Base-by-base conservation (phyloP, 2,329 filamentous ascomycete species). In the Tolypocladium ovalisporum region DNA sequence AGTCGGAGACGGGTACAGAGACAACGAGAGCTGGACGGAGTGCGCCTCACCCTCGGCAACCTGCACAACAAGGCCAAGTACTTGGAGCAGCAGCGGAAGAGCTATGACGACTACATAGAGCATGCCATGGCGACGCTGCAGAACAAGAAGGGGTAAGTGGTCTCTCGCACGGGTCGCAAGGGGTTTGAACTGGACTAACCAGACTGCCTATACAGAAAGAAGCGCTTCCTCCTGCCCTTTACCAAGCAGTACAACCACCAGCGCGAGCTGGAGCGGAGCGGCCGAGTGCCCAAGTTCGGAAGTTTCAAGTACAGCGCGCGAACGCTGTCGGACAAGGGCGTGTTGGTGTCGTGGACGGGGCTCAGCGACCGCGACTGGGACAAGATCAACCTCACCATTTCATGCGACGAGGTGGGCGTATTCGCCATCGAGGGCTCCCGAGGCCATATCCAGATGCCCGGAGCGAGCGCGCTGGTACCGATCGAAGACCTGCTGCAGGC, bases 231-330 rank as follows among this genome's bases (percentile, higher is more conserved):
- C 57, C 82, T 99, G 71, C 94, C 94, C 17, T 99, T 99, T 71
- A 97, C 93, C 29, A 96, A 96, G 68, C 94, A 99, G 73, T 99
- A 96, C 83, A 96, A 97, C 73, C 94, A 99, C 74, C 91, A 97
- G 76, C 87, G 91, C 63, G 94, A 99, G 75, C 85, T 99, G 36
- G 90, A 97, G 69, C 88, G 90, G 58, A 88, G 88, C 9, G 94
- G 94, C 34, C 90, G 93, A 54, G 90, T 96, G 56, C 95, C 96
- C 72, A 96, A 96, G 71, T 99, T 99, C 69, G 94, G 95, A 61
- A 95, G 89, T 40, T 99, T 88, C 84, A 97, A 97, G 76, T 99
- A 99, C 77, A 93, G 89, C 56, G 92, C 90, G 4, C 87, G 91
- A 55, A 86, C 88, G 54, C 83, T 99, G 9, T 87, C 86, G 2